phyloP scores from a whole-genome alignment of 805 yeast genomes.

The Alloascoidea africana region DNA sequence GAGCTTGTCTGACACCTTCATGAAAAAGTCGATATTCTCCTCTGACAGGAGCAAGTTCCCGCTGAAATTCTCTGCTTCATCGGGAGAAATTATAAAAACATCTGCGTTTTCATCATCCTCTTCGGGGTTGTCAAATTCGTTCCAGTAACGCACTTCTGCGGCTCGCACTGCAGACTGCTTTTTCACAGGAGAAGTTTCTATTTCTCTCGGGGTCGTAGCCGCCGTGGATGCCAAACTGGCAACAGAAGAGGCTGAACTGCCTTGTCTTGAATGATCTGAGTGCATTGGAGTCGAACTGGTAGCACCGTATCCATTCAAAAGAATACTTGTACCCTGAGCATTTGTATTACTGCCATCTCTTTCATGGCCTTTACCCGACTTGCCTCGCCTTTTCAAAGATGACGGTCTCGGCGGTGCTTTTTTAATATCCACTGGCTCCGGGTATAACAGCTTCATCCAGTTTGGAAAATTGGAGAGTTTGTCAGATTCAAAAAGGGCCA shows the following conservation, averaged over 20 bases:
- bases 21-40: constrained; percentile 17
- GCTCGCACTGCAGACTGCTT: too few species aligned
- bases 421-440: constrained; percentile 25
- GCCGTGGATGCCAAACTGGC: constrained; percentile 6
- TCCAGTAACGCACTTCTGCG: constrained; percentile 36
- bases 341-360: too few species aligned
- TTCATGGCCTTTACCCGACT: too few species aligned
- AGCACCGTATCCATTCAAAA: too few species aligned
- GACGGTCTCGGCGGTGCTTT: constrained; percentile 25
- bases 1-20: constrained; percentile 14
- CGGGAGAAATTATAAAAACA: constrained; percentile 19
- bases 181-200: too few species aligned
- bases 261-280: too few species aligned
- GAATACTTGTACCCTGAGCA: too few species aligned
- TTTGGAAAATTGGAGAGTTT: constrained; percentile 19
- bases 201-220: too few species aligned
- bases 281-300: too few species aligned
- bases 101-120: constrained; percentile 25
- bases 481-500: constrained; percentile 16
- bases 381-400: too few species aligned
- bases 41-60: constrained; percentile 14
- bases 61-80: constrained; percentile 14
- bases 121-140: constrained; percentile 53
- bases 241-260: constrained; percentile 5
- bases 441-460: constrained; percentile 23